Evolutionary conservation across 192 early-diverging fungal species (phyloP).

Genomic region (Mortierella alpina): DNA sequence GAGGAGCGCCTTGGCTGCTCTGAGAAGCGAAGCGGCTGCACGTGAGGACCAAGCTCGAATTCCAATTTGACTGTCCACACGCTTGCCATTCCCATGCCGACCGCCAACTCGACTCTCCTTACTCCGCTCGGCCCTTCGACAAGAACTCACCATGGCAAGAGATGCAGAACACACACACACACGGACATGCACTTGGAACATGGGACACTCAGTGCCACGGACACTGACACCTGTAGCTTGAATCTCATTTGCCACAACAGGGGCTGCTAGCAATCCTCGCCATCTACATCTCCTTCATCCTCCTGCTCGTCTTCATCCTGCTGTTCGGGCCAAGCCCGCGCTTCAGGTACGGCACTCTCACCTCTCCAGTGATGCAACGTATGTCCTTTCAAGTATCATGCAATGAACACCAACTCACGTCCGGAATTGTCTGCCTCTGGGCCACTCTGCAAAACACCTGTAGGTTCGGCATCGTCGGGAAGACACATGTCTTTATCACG

Average conservation of each 20-base stretch:
- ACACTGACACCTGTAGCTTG: background rate
- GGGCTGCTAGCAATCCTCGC: constrained; percentile 38
- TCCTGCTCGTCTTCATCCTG: constrained; percentile 44
- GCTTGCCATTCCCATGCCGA: too few species aligned
- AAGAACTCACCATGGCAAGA: too few species aligned
- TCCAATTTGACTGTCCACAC: too few species aligned
- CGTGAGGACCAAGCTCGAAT: too few species aligned
- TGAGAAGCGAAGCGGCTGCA: too few species aligned
- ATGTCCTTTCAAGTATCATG: background rate
- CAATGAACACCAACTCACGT: background rate
- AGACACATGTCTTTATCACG: constrained; percentile 46
- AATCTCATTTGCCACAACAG: background rate
- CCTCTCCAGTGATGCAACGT: background rate
- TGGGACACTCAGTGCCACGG: too few species aligned
- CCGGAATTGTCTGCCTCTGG: background rate
- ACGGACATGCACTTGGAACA: too few species aligned
- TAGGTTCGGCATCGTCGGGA: constrained; percentile 28
- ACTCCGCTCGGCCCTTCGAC: too few species aligned
- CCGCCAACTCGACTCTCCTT: too few species aligned
- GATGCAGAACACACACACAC: too few species aligned
- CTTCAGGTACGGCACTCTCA: constrained; percentile 24
- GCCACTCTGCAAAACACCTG: constrained; percentile 6
- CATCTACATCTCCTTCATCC: constrained; percentile 53
- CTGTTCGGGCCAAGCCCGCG: constrained; percentile 48
- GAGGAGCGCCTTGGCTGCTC: too few species aligned